Evolutionary conservation across 78 protist species (phyloP).

Genomic region (Bigelowiella natans): DNA sequence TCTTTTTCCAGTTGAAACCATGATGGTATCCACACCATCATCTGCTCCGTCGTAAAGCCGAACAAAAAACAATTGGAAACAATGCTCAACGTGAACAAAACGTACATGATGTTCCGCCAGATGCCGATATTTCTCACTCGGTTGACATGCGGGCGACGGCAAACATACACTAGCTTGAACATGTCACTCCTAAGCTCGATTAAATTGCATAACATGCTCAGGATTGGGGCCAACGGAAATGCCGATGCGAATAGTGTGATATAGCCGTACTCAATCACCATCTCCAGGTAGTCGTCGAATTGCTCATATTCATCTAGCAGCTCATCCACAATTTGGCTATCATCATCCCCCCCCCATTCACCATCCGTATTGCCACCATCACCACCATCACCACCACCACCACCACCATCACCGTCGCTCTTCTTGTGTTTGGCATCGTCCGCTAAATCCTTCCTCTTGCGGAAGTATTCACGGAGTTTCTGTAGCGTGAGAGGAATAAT

Average conservation of each 20-base stretch:
- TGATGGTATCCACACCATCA: neutral
- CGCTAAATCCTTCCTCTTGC: too few relatives aligned
- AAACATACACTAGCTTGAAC: neutral
- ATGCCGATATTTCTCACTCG: neutral
- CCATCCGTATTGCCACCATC: neutral
- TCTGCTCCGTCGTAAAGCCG: neutral
- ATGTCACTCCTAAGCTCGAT: neutral
- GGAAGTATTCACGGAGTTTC: too few relatives aligned
- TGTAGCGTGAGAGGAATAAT: neutral
- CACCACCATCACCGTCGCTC: too few relatives aligned
- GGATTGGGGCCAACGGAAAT: conserved; percentile 42
- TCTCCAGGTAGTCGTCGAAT: conserved; percentile 53
- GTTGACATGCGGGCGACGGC: neutral
- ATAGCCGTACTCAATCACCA: conserved; percentile 55
- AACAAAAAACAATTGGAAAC: neutral
- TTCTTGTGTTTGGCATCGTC: too few relatives aligned
- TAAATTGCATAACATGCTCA: neutral
- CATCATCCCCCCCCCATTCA: neutral
- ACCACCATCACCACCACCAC: too few relatives aligned
- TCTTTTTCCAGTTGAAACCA: neutral
- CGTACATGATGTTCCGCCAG: neutral
- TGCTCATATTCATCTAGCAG: neutral
- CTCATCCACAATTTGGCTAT: neutral
- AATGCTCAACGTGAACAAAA: neutral
- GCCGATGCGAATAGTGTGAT: conserved; percentile 50